Conservation (phyloP, 495 filamentous ascomycete genomes). For the Aspergillus ostianus region DNA sequence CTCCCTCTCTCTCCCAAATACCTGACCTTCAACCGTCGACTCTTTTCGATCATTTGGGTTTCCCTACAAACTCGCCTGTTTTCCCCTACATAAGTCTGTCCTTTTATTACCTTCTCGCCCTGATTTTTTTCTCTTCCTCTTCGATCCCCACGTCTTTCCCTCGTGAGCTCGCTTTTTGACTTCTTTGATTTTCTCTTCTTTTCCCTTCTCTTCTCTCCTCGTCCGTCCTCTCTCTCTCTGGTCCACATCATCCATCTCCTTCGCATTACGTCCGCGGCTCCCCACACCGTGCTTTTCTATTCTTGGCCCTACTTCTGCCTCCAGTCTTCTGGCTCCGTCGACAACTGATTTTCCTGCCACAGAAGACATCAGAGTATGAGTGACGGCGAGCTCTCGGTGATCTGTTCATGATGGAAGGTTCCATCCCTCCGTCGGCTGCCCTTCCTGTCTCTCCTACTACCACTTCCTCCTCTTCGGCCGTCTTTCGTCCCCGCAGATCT, state of each 20-base stretch:
- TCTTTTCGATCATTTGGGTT: not conserved
- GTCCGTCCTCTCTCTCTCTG: slow-evolving; percentile 3
- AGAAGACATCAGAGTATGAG: slow-evolving; percentile 20
- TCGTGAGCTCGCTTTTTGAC: slow-evolving; percentile 1
- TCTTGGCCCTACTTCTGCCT: not conserved
- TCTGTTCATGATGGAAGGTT: slow-evolving; percentile 27
- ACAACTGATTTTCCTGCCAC: not conserved
- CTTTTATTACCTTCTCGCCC: slow-evolving; percentile 4
- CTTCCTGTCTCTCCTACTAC: slow-evolving; percentile 15
- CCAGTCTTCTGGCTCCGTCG: not conserved
- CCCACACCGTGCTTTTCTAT: not conserved
- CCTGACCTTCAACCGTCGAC: slow-evolving; percentile 1
- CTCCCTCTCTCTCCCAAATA: not conserved
- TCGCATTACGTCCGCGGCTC: not conserved
- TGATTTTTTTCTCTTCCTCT: slow-evolving; percentile 4
- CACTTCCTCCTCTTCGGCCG: slow-evolving; percentile 20
- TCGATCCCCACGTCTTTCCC: not conserved
- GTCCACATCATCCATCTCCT: not conserved
- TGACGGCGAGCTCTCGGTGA: slow-evolving; percentile 9
- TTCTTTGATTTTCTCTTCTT: slow-evolving; percentile 1
- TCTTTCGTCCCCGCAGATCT: slow-evolving; percentile 41
- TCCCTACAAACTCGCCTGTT: too few species aligned
- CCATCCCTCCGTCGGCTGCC: slow-evolving; percentile 26
- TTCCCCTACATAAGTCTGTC: too few species aligned
- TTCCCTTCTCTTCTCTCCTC: slow-evolving; percentile 6